Conservation (phyloP, 148 eudicot genomes). For the Pouteria glomerata region DNA sequence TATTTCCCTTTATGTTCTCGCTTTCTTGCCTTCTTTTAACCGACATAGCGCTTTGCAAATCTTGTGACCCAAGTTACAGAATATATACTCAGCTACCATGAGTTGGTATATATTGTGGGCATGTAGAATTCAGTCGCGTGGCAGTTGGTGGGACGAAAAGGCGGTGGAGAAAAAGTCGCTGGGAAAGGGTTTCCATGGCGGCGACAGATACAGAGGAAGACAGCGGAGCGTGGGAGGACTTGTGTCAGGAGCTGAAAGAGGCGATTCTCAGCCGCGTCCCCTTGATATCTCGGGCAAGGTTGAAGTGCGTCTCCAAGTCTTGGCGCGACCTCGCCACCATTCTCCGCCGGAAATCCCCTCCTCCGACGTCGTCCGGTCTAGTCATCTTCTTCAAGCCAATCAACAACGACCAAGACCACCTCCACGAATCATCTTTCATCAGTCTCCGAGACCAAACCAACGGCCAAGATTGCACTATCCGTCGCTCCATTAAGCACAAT, state of each 20-base stretch:
- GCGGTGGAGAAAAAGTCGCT: too few species aligned
- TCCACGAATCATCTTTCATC: neutral
- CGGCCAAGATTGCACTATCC: neutral
- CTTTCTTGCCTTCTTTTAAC: too few species aligned
- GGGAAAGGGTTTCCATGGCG: too few species aligned
- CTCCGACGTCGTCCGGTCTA: neutral
- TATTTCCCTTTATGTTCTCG: too few species aligned
- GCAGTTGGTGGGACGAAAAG: too few species aligned
- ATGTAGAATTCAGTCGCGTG: too few species aligned
- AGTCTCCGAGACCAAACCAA: neutral
- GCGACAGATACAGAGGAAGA: neutral
- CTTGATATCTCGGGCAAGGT: neutral
- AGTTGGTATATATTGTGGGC: too few species aligned
- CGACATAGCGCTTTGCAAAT: too few species aligned
- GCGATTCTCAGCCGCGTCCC: neutral
- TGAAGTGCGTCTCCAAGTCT: neutral
- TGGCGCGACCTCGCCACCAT: neutral
- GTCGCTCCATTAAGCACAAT: neutral
- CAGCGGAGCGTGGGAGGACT: neutral
- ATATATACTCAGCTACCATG: too few species aligned
- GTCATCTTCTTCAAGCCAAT: neutral
- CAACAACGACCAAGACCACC: neutral
- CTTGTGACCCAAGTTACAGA: too few species aligned
- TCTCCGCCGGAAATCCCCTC: neutral
- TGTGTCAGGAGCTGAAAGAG: neutral